A percentile compares a stretch with the other conserved stretches of the same genome.
Evolutionary conservation across 169 alveolate genomes (phyloP).

Genomic region (Plasmodium cynomolgi): DNA sequence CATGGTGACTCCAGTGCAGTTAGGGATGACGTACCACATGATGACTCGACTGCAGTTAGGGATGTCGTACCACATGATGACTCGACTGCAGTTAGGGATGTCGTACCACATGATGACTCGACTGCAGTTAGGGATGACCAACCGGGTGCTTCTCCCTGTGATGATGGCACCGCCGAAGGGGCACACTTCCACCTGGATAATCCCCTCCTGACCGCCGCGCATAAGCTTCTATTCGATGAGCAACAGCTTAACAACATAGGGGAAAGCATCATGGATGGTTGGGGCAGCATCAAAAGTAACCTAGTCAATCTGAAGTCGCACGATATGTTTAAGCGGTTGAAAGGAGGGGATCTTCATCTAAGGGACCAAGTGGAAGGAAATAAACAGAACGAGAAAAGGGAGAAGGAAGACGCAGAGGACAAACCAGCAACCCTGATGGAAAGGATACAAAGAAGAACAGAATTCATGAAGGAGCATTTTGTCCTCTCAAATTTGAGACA

Average conservation of each 20-base stretch:
- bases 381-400: background rate
- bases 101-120: background rate
- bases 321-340: background rate
- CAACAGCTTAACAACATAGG: background rate
- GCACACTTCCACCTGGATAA: background rate
- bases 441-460: slow-evolving; percentile 1
- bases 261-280: background rate
- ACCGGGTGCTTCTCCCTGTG: background rate
- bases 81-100: background rate
- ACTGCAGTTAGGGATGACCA: background rate
- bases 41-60: background rate
- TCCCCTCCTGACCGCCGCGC: background rate
- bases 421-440: background rate
- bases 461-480: slow-evolving; percentile 26
- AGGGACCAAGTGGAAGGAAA: background rate
- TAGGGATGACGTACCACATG: background rate
- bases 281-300: slow-evolving; percentile 9
- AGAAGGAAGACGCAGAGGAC: background rate
- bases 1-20: background rate
- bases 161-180: background rate
- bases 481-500: slow-evolving; percentile 57
- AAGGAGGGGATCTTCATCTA: background rate
- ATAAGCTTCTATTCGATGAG: background rate
- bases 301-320: background rate
- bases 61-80: background rate